Evolutionary conservation across 1,284 basidiomycete genomes (phyloP), one percentile per base, ranked within the genome.

Genomic region (Ganoderma meredithae): DNA sequence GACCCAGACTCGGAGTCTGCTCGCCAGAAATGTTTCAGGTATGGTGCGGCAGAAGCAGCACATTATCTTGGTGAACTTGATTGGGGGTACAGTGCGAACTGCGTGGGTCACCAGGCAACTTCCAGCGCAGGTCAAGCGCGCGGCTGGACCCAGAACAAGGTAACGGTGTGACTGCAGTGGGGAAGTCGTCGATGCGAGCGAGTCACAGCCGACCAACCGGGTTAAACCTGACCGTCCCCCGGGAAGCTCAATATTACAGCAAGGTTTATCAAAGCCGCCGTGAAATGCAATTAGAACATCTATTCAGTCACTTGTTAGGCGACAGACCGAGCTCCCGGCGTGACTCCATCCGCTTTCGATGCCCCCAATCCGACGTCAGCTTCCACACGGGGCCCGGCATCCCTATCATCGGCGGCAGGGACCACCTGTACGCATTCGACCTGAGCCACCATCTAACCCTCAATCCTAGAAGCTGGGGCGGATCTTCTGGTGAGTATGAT

Each of bases 401-500:
- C 44, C 44, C 19, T 47, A 17, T 47, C n/a, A n/a, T 47, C 44
- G 44, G 44, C n/a, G 44, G n/a, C 44, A 47, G 44, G 19, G 44
- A 47, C 44, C 44, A 47, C n/a, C 19, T 22, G 44, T n/a, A 47
- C 44, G n/a, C 8, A 17, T 47, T 47, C 44, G 44, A 47, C 17
- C 36, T 36, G 36, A 47, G 44, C 19, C n/a, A 47, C 19, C 44
- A n/a, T 17, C 17, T 22, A 22, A 47, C 3, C n/a, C n/a, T 19
- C n/a, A 47, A 47, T 47, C 8, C 6, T 22, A 22, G 17, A 22
- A 47, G n/a, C n/a, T 8, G 7, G 9, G n/a, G 8, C 43, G 7
- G 44, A 47, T 47, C 44, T 47, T 47, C n/a, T 47, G 44, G 44
- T 47, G 22, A 47, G 44, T n/a, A 47, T 47, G 19, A 47, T 47